Percentiles rank a stretch among this genome's conserved stretches.
Evolutionary conservation across 768 basidiomycete species (phyloP).

Genomic region (Lactarius vividus): DNA sequence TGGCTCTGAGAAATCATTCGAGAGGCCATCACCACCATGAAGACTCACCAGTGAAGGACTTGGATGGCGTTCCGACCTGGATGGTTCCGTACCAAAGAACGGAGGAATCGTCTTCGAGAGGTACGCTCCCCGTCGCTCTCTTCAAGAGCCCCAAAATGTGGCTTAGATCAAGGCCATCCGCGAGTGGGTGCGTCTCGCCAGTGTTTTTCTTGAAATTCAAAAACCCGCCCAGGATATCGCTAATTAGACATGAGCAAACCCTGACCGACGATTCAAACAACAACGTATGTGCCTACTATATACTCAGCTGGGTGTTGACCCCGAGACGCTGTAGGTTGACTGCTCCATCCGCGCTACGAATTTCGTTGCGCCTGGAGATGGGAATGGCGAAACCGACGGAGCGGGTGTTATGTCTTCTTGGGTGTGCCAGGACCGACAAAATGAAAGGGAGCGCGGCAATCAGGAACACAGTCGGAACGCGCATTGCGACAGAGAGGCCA

Average conservation of each 20-base stretch:
- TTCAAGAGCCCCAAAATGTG: neutral
- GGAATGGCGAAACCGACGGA: neutral
- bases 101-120: constrained; percentile 4
- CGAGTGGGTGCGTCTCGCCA: constrained; percentile 4
- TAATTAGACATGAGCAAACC: neutral
- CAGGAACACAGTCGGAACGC: neutral
- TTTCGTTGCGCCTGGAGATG: constrained; percentile 2
- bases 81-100: constrained; percentile 22
- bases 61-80: constrained; percentile 11
- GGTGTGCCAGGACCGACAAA: too few relatives aligned
- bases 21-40: neutral
- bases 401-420: neutral
- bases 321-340: neutral
- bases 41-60: constrained; percentile 8
- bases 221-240: constrained; percentile 2
- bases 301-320: neutral
- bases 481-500: neutral
- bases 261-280: neutral
- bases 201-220: constrained; percentile 10
- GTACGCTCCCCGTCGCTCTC: neutral
- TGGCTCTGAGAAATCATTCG: neutral
- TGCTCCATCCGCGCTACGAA: neutral
- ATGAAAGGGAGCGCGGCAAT: neutral
- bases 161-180: neutral
- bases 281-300: neutral